Conservation (phyloP, 306 rosid genomes). For the Dryas drummondii region DNA sequence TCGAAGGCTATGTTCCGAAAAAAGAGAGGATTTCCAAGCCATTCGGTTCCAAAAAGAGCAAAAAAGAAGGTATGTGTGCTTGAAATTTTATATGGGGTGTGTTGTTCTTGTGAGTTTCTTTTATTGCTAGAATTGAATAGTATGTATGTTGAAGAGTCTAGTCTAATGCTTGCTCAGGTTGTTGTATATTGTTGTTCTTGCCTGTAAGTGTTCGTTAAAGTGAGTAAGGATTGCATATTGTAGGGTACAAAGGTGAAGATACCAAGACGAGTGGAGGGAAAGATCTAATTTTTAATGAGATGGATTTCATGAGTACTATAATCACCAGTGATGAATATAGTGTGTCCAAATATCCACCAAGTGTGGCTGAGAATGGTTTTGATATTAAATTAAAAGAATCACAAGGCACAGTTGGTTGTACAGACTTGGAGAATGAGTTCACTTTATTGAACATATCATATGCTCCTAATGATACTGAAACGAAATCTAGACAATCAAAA, state of each 20-base stretch:
- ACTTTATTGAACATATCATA: slow-evolving; percentile 38
- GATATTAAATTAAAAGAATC: slow-evolving; percentile 30
- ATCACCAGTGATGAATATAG: slow-evolving; percentile 72
- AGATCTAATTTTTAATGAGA: slow-evolving; percentile 39
- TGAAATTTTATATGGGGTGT: slow-evolving; percentile 17
- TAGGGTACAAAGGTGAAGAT: slow-evolving; percentile 60
- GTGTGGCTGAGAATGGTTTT: slow-evolving; percentile 31
- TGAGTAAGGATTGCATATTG: slow-evolving; percentile 51
- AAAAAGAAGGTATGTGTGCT: slow-evolving; percentile 52
- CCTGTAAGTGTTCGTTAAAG: slow-evolving; percentile 28
- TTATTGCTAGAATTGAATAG: neutral
- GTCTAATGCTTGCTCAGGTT: slow-evolving; percentile 12
- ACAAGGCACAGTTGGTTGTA: slow-evolving; percentile 20
- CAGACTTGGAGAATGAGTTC: slow-evolving; percentile 20
- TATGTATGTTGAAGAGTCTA: slow-evolving; percentile 14
- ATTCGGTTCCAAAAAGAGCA: slow-evolving; percentile 37
- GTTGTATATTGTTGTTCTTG: neutral
- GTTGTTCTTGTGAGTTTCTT: neutral
- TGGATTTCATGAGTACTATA: slow-evolving; percentile 64
- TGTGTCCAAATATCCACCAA: slow-evolving; percentile 62
- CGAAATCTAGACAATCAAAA: slow-evolving; percentile 31
- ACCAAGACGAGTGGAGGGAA: slow-evolving; percentile 30
- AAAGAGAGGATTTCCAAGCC: slow-evolving; percentile 37
- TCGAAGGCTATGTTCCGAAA: slow-evolving; percentile 86
- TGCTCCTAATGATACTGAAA: slow-evolving; percentile 32